Base-by-base conservation (phyloP, 1,284 basidiomycete species). In the Trametes polyzona region DNA sequence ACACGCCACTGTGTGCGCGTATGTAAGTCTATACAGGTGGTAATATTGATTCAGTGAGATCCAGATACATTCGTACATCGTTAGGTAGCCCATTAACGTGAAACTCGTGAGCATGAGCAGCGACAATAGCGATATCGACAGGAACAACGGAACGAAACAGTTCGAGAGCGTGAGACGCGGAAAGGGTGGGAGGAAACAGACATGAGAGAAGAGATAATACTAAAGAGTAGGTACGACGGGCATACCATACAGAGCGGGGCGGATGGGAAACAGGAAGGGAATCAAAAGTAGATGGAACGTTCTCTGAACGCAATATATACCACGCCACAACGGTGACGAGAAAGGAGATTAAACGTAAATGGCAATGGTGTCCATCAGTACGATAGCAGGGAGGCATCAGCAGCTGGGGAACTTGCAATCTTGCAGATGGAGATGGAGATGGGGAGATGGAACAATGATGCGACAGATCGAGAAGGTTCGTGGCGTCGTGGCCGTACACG, bases 1-100 rank as follows among this genome's bases (percentile, higher is more conserved):
- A 32, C 37, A 27, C 32, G 36, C 36, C n/a, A 1, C 17, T 3
- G 33, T n/a, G 10, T 19, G 19, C 27, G 4, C 16, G 14, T 35
- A 37, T 21, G 14, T 8, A 19, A 17, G 21, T 48, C 35, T 46
- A 32, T n/a, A 55, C 12, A 47, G n/a, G 33, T 29, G 4, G 44
- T 52, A 23, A 23, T 37, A 55, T 53, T 53, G 43, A 40, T 55
- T 48, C 44, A 44, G n/a, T 33, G 40, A 39, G 47, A 43, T 55
- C 33, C 24, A 43, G 35, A 52, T 55, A 62, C 60, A 59, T 36
- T 49, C 49, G 44, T 55, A 63, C 56, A 63, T 60, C 50, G 47
- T 57, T 24, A 58, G 50, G 53, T 59, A 57, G 26, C 46, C 57
- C 52, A 63, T 58, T 54, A 59, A 53, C 55, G 51, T 63, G 51